Evolutionary conservation across 495 filamentous ascomycete genomes (phyloP).

Genomic region (Hamigera avellanea): DNA sequence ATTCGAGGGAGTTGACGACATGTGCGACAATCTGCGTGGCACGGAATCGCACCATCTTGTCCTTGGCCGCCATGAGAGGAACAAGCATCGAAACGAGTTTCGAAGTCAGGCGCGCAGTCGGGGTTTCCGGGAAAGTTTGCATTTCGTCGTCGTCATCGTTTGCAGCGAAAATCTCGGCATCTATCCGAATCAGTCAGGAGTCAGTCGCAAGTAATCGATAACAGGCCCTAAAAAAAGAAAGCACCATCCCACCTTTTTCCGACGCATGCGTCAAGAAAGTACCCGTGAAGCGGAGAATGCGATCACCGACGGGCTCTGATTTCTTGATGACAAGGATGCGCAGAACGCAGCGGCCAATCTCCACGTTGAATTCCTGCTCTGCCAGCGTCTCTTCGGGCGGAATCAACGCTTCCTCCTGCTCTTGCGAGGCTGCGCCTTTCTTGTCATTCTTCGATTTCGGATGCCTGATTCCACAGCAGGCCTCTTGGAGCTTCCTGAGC

Average conservation of each 20-base stretch:
- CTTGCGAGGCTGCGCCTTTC: conserved; percentile 19
- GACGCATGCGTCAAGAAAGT: conserved; percentile 70
- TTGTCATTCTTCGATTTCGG: conserved; percentile 33
- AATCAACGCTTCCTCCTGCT: conserved; percentile 27
- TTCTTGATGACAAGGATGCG: conserved; percentile 82
- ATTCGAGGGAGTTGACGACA: conserved; percentile 80
- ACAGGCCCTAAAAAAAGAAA: background rate
- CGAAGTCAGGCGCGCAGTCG: conserved; percentile 63
- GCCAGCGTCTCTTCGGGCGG: conserved; percentile 47
- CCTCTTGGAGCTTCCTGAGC: conserved; percentile 77
- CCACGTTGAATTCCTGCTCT: conserved; percentile 77
- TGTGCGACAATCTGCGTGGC: conserved; percentile 81
- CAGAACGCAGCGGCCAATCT: conserved; percentile 71
- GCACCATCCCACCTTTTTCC: conserved; percentile 54
- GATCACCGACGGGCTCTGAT: conserved; percentile 80
- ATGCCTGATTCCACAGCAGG: conserved; percentile 68
- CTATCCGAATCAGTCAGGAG: conserved; percentile 10
- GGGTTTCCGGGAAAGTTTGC: conserved; percentile 62
- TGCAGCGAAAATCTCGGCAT: conserved; percentile 35
- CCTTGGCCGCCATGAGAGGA: conserved; percentile 65
- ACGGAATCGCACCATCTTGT: conserved; percentile 85
- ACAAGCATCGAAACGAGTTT: conserved; percentile 58
- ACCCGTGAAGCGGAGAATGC: conserved; percentile 71
- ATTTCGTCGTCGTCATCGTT: conserved; percentile 37
- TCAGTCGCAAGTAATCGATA: background rate